Evolutionary conservation across 495 filamentous ascomycete species (phyloP), one percentile per base, ranked within the genome.

Genomic region (Penicillium malachiteum): DNA sequence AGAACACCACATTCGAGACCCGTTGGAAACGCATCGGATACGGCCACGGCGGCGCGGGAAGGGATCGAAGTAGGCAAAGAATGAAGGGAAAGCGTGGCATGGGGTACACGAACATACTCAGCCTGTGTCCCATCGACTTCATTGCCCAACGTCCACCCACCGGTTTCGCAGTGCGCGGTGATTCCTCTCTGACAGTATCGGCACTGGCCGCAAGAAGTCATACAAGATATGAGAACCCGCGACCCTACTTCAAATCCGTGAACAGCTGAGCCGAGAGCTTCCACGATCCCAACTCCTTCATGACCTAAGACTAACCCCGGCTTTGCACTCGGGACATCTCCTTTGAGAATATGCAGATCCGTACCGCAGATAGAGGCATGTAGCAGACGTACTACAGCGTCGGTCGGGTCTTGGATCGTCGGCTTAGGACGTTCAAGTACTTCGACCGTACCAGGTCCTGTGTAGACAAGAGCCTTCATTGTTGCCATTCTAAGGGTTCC

Each of bases 271-370:
- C 89, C 89, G n/a, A 91, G 75, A 14, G 78, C 67, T 17, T 92
- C 87, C 10, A 93, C 84, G 13, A 88, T 70, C n/a, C 90, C 90
- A 63, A 86, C 89, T 69, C 91, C 91, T 58, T 94, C 90, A 65
- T 94, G 90, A 41, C 91, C 91, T 0, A 93, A 75, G 55, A 93
- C 88, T 67, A 91, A 86, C 34, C 89, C 89, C 49, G 86, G 84
- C 50, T 83, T 73, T 43, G 91, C 60, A 63, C 90, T 79, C 3
- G 91, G 70, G 13, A 95, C 77, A 17, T 75, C 68, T 50, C 85
- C 82, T 62, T 94, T 88, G 16, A 87, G 77, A 45, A 94, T 76
- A 61, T 94, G 91, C 5, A 95, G 76, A 63, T 95, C 91, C 38
- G 80, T 86, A 5, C 90, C 91, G 69, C 91, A 95, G 55, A 95